Conservation (phyloP, 2,329 filamentous ascomycete genomes). For the Paecilomyces sp. region DNA sequence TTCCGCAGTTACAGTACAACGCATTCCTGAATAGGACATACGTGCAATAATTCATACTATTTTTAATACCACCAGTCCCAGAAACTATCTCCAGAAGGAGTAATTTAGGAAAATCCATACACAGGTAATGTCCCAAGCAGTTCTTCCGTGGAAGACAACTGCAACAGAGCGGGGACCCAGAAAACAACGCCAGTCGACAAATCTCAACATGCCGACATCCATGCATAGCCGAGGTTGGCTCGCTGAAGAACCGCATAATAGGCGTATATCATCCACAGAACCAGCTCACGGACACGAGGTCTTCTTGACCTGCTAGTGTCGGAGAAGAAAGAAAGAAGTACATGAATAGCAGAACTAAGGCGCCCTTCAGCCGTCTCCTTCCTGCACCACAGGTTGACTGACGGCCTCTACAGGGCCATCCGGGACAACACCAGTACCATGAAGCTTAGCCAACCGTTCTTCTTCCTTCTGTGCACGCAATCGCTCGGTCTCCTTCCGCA, state of each 20-base stretch:
- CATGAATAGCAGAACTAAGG: neutral
- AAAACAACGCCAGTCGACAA: neutral
- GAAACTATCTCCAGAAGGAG: neutral
- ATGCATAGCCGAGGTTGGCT: neutral
- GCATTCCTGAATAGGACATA: neutral
- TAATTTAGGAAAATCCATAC: neutral
- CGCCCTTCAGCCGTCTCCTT: neutral
- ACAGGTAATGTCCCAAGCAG: neutral
- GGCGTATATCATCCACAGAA: neutral
- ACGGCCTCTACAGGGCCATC: neutral
- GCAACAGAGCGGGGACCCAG: neutral
- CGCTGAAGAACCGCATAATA: neutral
- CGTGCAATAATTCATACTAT: neutral
- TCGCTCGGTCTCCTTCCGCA: slow-evolving; percentile 78
- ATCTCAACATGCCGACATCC: neutral
- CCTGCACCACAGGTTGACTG: neutral
- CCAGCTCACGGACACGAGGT: neutral
- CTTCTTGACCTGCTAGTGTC: neutral
- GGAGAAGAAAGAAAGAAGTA: neutral
- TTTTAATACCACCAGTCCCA: neutral
- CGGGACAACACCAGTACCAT: slow-evolving; percentile 13
- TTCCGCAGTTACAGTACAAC: neutral
- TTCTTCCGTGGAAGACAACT: neutral
- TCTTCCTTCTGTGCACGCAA: slow-evolving; percentile 69
- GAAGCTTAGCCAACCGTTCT: slow-evolving; percentile 48